Base-by-base conservation (phyloP, 768 basidiomycete genomes). In the Phlebiopsis flavidoalba region DNA sequence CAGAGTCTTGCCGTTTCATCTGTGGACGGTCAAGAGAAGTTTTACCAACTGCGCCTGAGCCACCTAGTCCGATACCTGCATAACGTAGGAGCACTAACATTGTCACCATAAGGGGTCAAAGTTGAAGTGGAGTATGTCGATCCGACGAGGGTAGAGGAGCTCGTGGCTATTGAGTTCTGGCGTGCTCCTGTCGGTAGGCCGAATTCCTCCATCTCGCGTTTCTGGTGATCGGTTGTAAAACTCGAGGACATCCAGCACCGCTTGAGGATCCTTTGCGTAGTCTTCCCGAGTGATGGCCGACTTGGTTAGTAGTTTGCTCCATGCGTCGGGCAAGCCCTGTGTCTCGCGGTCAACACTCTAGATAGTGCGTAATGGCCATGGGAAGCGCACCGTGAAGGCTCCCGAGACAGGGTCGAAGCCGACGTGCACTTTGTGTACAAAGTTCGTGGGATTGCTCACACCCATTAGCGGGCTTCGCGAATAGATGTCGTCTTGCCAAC, bases 151-250 rank as follows among this genome's bases (percentile, higher is more conserved):
- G 73, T 68, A 0, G 70, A 60, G 31, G 58, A 19, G 43, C 45
- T 56, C 17, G 40, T 22, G n/a, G 31, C 36, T 12, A 33, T 24
- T 24, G 57, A 55, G 51, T 50, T 33, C 19, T 40, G 36, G 10
- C 57, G 49, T 22, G 40, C n/a, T 11, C 64, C 58, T 17, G 49
- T 64, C 31, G 65, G 56, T n/a, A 69, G 53, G 56, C 68, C 62
- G 69, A 81, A 75, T 47, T 86, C 85, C 67, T 95, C 93, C 68
- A 88, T 74, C 72, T 96, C 93, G n/a, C 93, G 90, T 71, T 95
- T 96, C 78, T 96, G 93, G 67, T 93, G 92, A 72, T 96, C 94
- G 12, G 95, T n/a, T 98, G 74, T 98, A 99, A 77, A 98, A 99
- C 70, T 98, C 95, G 63, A 99, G 86, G 0, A 97, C 96, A 63